These are phyloP conservation scores for Erodium maritimum DNA, from an alignment of 345 rosid genomes.

Conservation along the genomic window DNA sequence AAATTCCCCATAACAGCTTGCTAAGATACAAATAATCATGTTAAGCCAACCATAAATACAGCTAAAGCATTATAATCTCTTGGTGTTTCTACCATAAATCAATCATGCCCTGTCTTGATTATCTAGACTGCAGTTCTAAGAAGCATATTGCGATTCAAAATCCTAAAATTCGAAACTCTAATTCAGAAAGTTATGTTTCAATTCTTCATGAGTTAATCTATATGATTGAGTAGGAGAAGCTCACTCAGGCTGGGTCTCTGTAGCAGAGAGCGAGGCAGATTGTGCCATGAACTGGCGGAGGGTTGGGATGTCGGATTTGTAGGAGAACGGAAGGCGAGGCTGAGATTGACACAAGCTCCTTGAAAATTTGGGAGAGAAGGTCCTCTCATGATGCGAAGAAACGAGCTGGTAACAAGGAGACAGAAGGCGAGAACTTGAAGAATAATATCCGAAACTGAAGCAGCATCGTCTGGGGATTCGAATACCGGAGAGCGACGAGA, in stretches of 20 bases:
- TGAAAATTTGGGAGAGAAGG: constrained; percentile 24
- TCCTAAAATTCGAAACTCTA: too few relatives aligned
- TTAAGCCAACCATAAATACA: neutral
- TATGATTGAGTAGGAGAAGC: constrained; percentile 4
- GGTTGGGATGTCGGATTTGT: constrained; percentile 28
- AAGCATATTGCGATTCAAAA: neutral
- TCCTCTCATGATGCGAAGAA: constrained; percentile 12
- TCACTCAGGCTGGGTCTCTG: constrained; percentile 44
- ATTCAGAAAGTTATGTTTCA: neutral
- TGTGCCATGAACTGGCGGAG: constrained; percentile 53
- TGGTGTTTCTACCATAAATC: neutral
- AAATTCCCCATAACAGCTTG: too few relatives aligned
- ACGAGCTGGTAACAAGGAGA: constrained; percentile 13
- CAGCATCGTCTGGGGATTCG: constrained; percentile 28
- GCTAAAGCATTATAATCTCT: neutral
- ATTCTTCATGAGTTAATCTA: neutral
- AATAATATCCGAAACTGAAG: constrained; percentile 26
- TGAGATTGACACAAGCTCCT: constrained; percentile 28
- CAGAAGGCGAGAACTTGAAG: constrained; percentile 18
- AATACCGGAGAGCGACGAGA: constrained; percentile 47
- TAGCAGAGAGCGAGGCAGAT: constrained; percentile 31
- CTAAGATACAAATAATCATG: too few relatives aligned
- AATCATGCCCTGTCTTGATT: neutral
- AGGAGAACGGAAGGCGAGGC: constrained; percentile 16
- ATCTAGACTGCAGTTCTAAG: neutral